A percentile compares a stretch with the other conserved stretches of the same genome.
These are phyloP conservation scores for Hyphodiscus hymeniophilus DNA, from an alignment of 495 filamentous ascomycete genomes.

Conservation along the genomic window DNA sequence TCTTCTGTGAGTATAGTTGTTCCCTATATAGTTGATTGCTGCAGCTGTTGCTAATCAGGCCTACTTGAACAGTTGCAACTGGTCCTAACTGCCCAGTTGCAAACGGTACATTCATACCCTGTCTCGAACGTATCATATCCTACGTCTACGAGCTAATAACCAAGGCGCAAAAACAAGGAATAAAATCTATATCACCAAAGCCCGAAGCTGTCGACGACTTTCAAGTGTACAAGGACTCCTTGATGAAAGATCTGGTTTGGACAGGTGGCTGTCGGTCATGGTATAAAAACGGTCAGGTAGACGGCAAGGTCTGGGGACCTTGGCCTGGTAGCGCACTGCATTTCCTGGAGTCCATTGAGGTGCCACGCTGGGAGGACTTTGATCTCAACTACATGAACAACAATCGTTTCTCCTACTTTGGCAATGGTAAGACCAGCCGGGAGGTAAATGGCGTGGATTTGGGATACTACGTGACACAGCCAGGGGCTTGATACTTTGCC, in stretches of 20 bases:
- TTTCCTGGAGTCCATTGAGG: constrained; percentile 42
- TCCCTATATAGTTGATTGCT: not conserved
- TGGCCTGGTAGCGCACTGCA: constrained; percentile 39
- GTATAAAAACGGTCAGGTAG: constrained; percentile 36
- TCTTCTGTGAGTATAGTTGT: constrained; percentile 21
- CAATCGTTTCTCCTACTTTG: not conserved
- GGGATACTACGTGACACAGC: not conserved
- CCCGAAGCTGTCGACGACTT: constrained; percentile 33
- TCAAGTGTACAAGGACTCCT: constrained; percentile 31
- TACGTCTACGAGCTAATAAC: constrained; percentile 30
- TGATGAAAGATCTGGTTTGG: constrained; percentile 40
- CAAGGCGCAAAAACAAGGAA: constrained; percentile 37
- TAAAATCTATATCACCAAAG: constrained; percentile 36
- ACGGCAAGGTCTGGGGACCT: constrained; percentile 35
- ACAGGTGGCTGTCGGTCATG: constrained; percentile 36
- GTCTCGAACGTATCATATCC: constrained; percentile 24
- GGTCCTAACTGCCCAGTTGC: constrained; percentile 38
- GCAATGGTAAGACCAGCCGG: not conserved
- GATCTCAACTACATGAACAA: constrained; percentile 28
- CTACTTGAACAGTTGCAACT: constrained; percentile 1
- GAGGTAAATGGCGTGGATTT: not conserved
- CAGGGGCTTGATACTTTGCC: too few species aligned
- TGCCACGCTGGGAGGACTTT: constrained; percentile 42
- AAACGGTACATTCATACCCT: constrained; percentile 33
- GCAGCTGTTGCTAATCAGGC: not conserved